Percentiles rank a stretch among this genome's conserved stretches.
phyloP scores from a whole-genome alignment of 176 grass and related monocot species.

The Ensete ventricosum region DNA sequence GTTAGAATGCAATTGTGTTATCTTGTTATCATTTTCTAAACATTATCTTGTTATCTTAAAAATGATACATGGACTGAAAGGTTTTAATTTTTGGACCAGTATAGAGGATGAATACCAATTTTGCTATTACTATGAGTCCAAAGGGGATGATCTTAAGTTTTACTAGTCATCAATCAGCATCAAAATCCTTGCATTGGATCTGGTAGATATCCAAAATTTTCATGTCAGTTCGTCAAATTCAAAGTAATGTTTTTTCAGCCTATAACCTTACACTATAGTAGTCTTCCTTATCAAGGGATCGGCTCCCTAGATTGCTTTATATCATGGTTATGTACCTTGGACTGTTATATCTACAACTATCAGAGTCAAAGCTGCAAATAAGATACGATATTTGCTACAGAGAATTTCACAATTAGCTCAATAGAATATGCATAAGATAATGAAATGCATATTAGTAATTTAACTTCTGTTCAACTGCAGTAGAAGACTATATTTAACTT shows the following conservation, averaged over 20 bases:
- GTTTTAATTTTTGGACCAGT: neutral
- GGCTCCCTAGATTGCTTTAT: neutral
- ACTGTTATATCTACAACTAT: neutral
- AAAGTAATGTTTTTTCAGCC: neutral
- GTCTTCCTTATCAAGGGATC: neutral
- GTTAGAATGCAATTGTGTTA: neutral
- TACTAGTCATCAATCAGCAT: neutral
- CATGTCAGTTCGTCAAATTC: neutral
- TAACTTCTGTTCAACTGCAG: neutral
- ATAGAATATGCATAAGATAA: neutral
- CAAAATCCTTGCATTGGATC: neutral
- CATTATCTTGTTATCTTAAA: neutral
- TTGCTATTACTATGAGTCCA: neutral
- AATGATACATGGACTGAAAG: neutral
- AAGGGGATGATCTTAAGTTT: neutral
- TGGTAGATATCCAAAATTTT: neutral
- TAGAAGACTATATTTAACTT: neutral
- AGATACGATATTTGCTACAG: neutral
- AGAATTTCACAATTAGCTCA: neutral
- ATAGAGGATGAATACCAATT: neutral
- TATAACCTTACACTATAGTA: neutral
- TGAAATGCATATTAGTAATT: neutral
- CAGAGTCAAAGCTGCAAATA: neutral
- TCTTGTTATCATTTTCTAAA: neutral
- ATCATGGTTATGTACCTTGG: neutral